Base-by-base conservation (phyloP, 2,329 filamentous ascomycete genomes). In the Ceratocystis colombiana region DNA sequence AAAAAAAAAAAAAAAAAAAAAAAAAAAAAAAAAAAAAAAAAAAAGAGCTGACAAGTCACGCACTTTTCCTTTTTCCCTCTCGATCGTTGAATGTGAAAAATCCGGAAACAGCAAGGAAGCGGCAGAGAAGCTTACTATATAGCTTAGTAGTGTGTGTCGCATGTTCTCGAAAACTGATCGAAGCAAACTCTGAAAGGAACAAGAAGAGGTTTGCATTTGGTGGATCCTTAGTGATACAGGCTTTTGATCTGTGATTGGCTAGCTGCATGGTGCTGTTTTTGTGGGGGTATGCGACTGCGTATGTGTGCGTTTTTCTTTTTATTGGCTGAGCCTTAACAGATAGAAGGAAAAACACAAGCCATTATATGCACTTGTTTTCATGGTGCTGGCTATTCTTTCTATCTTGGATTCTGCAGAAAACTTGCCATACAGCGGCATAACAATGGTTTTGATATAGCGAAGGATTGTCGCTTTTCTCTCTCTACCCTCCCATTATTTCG, bases 121-220 rank as follows among this genome's bases (percentile, higher is more conserved):
- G 17, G 28, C 55, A 59, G 55, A 59, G 55, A 59, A 59, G 55
- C 55, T 59, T 37, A 37, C 55, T 10, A 33, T 59, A 28, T 41
- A 59, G 55, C 55, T 59, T 59, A 59, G 55, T 59, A 33, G 55
- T 30, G 10, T 59, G 55, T 63, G 55, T 59, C 30, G 55, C 55
- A 59, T 59, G 55, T 63, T 63, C 61, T 62, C 61, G 61, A 63
- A 63, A 46, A 50, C n/a, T 15, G 61, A 63, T 63, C 44, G 61
- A 63, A 63, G 46, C 61, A 63, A 20, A 22, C 25, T 63, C 25
- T 63, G n/a, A 45, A 50, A 63, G 61, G 61, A 63, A 63, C 46
- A 50, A n/a, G 22, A 22, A 25, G 48, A 33, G 22, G 55, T 20
- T 25, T 57, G 55, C 55, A 37, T 28, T 41, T 12, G 15, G 28